Evolutionary conservation across 116 monocot genomes (phyloP).

Genomic region (Zostera marina): DNA sequence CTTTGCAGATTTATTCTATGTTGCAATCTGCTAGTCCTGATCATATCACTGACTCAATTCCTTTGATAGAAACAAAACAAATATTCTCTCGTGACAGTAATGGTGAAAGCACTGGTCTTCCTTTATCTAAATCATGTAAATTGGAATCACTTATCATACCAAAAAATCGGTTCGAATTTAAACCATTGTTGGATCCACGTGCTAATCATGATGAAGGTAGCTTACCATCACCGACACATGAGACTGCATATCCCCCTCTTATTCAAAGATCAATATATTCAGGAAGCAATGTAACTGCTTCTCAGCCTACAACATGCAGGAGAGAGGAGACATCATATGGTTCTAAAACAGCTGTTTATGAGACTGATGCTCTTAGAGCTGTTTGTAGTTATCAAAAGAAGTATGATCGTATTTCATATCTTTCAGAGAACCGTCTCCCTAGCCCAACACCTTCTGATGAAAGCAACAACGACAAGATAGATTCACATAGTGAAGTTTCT

Average conservation of each 20-base stretch:
- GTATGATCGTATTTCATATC: constrained; percentile 29
- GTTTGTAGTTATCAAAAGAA: constrained; percentile 84
- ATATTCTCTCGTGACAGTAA: constrained; percentile 5
- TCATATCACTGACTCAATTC: constrained; percentile 15
- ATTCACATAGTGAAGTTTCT: constrained; percentile 49
- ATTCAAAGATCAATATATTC: constrained; percentile 20
- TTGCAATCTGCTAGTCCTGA: constrained; percentile 28
- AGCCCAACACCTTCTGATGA: constrained; percentile 98
- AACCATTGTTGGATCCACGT: constrained; percentile 72
- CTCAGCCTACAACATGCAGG: constrained; percentile 8
- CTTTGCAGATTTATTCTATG: constrained; percentile 7
- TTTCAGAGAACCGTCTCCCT: constrained; percentile 43
- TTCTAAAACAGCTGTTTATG: constrained; percentile 27
- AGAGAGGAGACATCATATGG: constrained; percentile 7
- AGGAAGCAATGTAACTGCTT: constrained; percentile 2
- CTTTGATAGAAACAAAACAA: constrained; percentile 4
- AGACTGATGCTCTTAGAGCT: constrained; percentile 64
- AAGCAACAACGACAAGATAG: constrained; percentile 23
- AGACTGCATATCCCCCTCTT: constrained; percentile 23
- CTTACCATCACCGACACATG: constrained; percentile 80
- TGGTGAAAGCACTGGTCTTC: constrained; percentile 4
- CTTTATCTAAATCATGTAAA: constrained; percentile 12
- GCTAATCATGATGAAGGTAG: constrained; percentile 76
- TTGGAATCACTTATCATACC: constrained; percentile 18
- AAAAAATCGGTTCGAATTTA: constrained; percentile 31